phyloP scores from a whole-genome alignment of 2,329 filamentous ascomycete genomes.

The Diaporthe ampelina region DNA sequence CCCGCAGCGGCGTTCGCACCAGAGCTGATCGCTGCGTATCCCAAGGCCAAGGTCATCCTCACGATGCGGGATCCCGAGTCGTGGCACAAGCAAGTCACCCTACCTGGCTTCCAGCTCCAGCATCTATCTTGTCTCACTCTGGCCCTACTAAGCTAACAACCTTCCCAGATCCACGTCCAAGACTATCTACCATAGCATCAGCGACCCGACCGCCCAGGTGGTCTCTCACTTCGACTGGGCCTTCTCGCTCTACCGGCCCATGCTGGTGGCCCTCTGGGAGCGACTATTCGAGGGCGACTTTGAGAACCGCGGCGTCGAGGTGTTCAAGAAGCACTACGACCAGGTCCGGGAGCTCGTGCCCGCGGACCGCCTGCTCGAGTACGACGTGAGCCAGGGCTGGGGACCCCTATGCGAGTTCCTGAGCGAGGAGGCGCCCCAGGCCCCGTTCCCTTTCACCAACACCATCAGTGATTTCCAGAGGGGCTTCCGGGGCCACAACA shows the following conservation, averaged over 20 bases:
- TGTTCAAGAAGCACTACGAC: conserved; percentile 37
- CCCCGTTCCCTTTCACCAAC: conserved; percentile 54
- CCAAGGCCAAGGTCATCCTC: conserved; percentile 63
- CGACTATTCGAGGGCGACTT: conserved; percentile 40
- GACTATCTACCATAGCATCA: conserved; percentile 39
- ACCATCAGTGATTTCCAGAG: conserved; percentile 39
- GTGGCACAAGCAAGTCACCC: conserved; percentile 54
- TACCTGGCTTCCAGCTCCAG: conserved; percentile 35
- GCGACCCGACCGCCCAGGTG: conserved; percentile 36
- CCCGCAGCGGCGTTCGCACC: conserved; percentile 51
- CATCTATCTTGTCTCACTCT: not conserved
- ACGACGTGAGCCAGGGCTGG: conserved; percentile 56
- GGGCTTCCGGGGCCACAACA: conserved; percentile 34
- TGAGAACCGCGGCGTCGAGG: conserved; percentile 39
- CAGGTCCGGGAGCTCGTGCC: conserved; percentile 48
- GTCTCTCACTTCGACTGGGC: conserved; percentile 42
- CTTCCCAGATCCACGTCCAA: conserved; percentile 40
- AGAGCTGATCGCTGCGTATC: conserved; percentile 62
- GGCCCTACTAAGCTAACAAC: not conserved
- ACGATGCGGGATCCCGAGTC: conserved; percentile 55
- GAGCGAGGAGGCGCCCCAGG: conserved; percentile 51
- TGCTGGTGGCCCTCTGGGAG: conserved; percentile 41
- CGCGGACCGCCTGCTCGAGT: conserved; percentile 53
- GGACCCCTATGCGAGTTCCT: conserved; percentile 57
- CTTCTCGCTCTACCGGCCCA: conserved; percentile 39